Conservation (phyloP, 768 basidiomycete species). For the Trametes villosa region DNA sequence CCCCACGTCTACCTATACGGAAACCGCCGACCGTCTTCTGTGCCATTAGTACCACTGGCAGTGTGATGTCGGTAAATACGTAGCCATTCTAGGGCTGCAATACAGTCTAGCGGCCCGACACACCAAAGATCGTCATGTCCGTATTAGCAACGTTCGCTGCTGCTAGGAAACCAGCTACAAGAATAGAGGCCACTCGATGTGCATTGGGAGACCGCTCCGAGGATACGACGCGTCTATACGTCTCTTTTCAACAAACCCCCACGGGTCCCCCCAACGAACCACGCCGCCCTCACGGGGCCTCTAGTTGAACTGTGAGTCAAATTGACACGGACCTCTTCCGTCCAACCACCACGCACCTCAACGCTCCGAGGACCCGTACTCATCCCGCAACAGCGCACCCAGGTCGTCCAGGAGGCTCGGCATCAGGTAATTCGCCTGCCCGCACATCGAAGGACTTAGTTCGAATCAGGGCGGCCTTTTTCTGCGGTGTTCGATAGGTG, state of each 20-base stretch:
- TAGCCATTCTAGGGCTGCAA: too few species aligned
- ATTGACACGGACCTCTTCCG: neutral
- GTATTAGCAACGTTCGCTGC: too few species aligned
- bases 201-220: neutral
- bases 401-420: conserved; percentile 22
- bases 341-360: conserved; percentile 1
- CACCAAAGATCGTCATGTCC: neutral
- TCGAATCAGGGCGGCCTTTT: too few species aligned
- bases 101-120: neutral
- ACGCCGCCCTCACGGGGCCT: neutral
- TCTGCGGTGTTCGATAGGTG: too few species aligned
- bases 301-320: neutral
- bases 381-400: neutral
- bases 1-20: too few species aligned
- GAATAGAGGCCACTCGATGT: neutral
- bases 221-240: neutral
- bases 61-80: too few species aligned
- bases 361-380: too few species aligned
- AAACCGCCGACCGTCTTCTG: too few species aligned
- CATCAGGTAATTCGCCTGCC: conserved; percentile 5
- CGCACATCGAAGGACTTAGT: too few species aligned
- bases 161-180: too few species aligned
- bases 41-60: too few species aligned
- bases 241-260: neutral
- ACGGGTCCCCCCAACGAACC: neutral